phyloP scores from a whole-genome alignment of 768 basidiomycete genomes.

The Mrakia blollopis region DNA sequence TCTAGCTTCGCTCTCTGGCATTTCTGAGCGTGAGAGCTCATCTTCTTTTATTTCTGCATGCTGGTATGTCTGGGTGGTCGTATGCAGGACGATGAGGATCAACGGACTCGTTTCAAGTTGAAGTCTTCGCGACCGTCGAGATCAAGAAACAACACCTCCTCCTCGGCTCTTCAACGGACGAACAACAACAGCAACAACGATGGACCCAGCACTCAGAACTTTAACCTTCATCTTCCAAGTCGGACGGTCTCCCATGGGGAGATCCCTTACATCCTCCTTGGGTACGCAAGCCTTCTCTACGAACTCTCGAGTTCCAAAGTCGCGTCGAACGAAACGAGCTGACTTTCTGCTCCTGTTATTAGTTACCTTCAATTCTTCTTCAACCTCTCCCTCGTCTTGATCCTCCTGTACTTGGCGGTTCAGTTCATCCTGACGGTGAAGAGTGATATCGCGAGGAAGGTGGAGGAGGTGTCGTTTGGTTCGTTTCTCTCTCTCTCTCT shows the following conservation, averaged over 20 bases:
- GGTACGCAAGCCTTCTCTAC: constrained; percentile 54
- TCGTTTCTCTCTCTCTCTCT: constrained; percentile 41
- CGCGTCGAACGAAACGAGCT: no score
- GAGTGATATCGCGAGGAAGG: constrained; percentile 78
- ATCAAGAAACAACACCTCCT: neutral
- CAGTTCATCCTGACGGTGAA: constrained; percentile 87
- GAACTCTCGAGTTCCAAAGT: no score
- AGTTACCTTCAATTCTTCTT: constrained; percentile 94
- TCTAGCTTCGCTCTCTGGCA: neutral
- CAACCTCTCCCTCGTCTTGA: constrained; percentile 73
- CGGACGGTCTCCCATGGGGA: constrained; percentile 40
- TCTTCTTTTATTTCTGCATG: neutral
- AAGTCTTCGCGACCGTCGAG: neutral
- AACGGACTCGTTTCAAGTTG: neutral
- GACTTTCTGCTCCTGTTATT: neutral
- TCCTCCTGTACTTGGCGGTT: constrained; percentile 77
- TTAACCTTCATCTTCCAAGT: constrained; percentile 40
- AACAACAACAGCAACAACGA: neutral
- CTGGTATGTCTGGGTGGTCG: neutral
- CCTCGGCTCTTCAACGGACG: neutral
- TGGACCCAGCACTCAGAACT: constrained; percentile 33
- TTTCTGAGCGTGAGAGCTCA: neutral
- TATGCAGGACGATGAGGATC: neutral
- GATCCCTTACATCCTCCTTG: constrained; percentile 72
- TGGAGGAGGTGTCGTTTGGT: constrained; percentile 86